Percentiles rank a stretch among this genome's conserved stretches.
phyloP scores from a whole-genome alignment of 495 filamentous ascomycete genomes.

The Penicillium subrubescens region DNA sequence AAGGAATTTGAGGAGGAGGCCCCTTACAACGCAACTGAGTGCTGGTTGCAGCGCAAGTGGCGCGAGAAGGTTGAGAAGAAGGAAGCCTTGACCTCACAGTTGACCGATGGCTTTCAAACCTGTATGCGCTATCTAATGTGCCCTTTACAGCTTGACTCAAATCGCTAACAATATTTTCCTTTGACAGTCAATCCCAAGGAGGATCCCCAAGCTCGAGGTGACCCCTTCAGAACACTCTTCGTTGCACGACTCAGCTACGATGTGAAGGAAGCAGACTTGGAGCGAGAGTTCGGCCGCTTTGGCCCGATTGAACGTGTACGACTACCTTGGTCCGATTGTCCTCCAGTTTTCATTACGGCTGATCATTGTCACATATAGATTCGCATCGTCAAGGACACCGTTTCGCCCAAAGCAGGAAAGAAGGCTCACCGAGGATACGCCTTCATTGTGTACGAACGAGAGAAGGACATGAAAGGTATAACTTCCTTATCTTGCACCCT shows the following conservation, averaged over 20 bases:
- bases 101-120: slow-evolving; percentile 64
- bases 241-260: slow-evolving; percentile 88
- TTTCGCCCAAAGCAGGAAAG: slow-evolving; percentile 74
- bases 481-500: slow-evolving; percentile 12
- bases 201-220: slow-evolving; percentile 83
- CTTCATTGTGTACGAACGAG: slow-evolving; percentile 95
- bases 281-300: slow-evolving; percentile 92
- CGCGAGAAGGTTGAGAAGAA: slow-evolving; percentile 79
- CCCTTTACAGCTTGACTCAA: background rate
- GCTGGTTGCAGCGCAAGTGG: slow-evolving; percentile 85
- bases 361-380: slow-evolving; percentile 59
- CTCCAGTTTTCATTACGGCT: slow-evolving; percentile 3
- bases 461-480: slow-evolving; percentile 99
- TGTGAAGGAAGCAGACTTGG: slow-evolving; percentile 83
- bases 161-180: slow-evolving; percentile 9
- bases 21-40: slow-evolving; percentile 83
- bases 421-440: slow-evolving; percentile 91
- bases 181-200: slow-evolving; percentile 63
- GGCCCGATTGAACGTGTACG: slow-evolving; percentile 89
- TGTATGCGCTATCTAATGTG: slow-evolving; percentile 57
- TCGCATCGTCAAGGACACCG: slow-evolving; percentile 72
- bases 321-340: background rate
- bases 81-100: slow-evolving; percentile 58
- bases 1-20: slow-evolving; percentile 69
- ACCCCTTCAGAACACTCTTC: slow-evolving; percentile 94